Conservation (phyloP, 352 stramenopile species). For the Globisporangium camurandrum region DNA sequence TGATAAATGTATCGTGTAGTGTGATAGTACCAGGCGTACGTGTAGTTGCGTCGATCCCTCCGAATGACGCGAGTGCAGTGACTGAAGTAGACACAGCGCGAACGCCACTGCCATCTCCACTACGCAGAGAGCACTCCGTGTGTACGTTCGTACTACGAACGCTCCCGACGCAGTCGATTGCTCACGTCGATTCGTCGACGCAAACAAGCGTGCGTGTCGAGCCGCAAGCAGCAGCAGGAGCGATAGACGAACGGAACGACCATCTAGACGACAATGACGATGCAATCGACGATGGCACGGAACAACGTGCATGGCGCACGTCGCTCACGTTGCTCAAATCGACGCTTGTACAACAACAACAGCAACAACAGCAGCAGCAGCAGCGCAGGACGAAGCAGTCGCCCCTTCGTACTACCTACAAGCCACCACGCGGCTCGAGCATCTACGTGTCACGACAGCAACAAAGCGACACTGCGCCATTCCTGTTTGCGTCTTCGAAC, state of each 20-base stretch:
- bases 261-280: neutral
- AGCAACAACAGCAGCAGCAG: neutral
- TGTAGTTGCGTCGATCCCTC: too few species aligned
- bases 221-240: neutral
- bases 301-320: slow-evolving; percentile 24
- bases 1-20: neutral
- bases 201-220: neutral
- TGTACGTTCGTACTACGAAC: too few species aligned
- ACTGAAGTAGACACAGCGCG: neutral
- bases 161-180: neutral
- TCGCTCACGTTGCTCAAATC: slow-evolving; percentile 31
- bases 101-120: too few species aligned
- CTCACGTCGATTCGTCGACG: neutral
- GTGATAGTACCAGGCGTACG: neutral
- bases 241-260: neutral
- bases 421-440: neutral
- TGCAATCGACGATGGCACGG: slow-evolving; percentile 5
- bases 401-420: neutral
- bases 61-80: too few species aligned
- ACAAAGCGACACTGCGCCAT: slow-evolving; percentile 2
- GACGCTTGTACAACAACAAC: slow-evolving; percentile 26
- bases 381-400: neutral
- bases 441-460: neutral
- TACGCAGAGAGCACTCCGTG: too few species aligned
- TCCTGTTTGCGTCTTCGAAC: slow-evolving; percentile 5